Conservation (phyloP, 306 rosid species). For the Casuarina equisetifolia region DNA sequence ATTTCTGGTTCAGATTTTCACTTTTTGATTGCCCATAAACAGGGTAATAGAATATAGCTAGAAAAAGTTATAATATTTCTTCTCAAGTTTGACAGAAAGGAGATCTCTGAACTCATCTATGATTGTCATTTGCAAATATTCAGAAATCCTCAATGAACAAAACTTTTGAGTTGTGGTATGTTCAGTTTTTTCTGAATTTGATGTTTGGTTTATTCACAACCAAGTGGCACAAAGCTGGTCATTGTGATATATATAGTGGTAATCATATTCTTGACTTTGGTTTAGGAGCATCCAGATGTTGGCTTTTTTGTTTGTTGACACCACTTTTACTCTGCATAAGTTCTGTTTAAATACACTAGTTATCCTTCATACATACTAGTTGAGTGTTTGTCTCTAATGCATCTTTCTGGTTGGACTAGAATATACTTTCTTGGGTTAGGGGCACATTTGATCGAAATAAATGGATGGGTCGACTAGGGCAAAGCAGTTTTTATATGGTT, state of each 20-base stretch:
- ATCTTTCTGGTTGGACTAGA: not conserved
- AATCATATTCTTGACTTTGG: not conserved
- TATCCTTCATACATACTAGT: not conserved
- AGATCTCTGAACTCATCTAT: not conserved
- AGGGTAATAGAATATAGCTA: not conserved
- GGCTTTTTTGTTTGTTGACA: not conserved
- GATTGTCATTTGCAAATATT: not conserved
- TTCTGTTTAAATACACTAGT: not conserved
- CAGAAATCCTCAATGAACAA: not conserved
- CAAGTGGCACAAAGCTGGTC: not conserved
- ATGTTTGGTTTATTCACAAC: not conserved
- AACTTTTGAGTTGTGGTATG: not conserved
- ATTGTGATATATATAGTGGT: not conserved
- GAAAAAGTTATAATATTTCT: not conserved
- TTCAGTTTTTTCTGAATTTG: not conserved
- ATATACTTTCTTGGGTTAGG: not conserved
- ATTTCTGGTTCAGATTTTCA: not conserved
- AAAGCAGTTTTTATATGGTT: not conserved
- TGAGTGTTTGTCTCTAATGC: not conserved
- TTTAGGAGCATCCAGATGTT: not conserved
- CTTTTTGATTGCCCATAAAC: not conserved
- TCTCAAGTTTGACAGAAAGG: not conserved
- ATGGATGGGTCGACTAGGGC: not conserved
- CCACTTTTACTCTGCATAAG: not conserved
- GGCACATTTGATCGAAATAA: slow-evolving; percentile 5